Percentiles rank a stretch among this genome's conserved stretches.
Conservation (phyloP, 495 filamentous ascomycete species). For the Aeminium ludgeri region DNA sequence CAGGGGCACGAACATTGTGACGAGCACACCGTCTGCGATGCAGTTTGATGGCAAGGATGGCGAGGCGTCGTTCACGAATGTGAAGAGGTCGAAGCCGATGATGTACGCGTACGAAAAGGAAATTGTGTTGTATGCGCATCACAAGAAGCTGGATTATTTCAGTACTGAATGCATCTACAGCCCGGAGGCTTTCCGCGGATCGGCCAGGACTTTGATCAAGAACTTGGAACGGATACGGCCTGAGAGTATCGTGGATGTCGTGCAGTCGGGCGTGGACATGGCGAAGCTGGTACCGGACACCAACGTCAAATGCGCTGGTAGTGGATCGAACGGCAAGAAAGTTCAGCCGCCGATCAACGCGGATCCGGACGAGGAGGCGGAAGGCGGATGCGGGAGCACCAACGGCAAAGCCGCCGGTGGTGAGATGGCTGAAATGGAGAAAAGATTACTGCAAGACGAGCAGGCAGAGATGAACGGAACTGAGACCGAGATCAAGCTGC, state of each 20-base stretch:
- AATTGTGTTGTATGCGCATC: constrained; percentile 91
- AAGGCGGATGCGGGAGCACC: constrained; percentile 58
- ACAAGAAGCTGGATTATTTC: constrained; percentile 94
- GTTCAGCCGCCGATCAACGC: constrained; percentile 9
- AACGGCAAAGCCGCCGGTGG: constrained; percentile 54
- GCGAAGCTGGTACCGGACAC: constrained; percentile 62
- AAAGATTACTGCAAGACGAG: constrained; percentile 53
- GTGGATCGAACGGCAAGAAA: constrained; percentile 21
- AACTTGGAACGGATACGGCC: constrained; percentile 83
- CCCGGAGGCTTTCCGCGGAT: constrained; percentile 92
- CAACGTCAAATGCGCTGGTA: constrained; percentile 20
- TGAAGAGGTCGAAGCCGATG: constrained; percentile 84
- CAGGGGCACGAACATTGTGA: constrained; percentile 83
- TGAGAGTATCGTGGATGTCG: constrained; percentile 86
- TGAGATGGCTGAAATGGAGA: constrained; percentile 91
- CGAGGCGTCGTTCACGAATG: constrained; percentile 24
- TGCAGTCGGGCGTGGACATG: constrained; percentile 92
- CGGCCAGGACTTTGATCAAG: constrained; percentile 81
- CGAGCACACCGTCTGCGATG: constrained; percentile 37
- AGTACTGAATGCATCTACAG: constrained; percentile 97
- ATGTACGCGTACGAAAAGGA: constrained; percentile 99
- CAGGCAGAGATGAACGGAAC: constrained; percentile 33
- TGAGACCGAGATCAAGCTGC: constrained; percentile 55
- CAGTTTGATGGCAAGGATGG: neutral
- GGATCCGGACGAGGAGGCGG: constrained; percentile 36